Percentiles rank a stretch among this genome's conserved stretches.
phyloP scores from a whole-genome alignment of 1,284 basidiomycete genomes.

The Ustilago xerochloae region DNA sequence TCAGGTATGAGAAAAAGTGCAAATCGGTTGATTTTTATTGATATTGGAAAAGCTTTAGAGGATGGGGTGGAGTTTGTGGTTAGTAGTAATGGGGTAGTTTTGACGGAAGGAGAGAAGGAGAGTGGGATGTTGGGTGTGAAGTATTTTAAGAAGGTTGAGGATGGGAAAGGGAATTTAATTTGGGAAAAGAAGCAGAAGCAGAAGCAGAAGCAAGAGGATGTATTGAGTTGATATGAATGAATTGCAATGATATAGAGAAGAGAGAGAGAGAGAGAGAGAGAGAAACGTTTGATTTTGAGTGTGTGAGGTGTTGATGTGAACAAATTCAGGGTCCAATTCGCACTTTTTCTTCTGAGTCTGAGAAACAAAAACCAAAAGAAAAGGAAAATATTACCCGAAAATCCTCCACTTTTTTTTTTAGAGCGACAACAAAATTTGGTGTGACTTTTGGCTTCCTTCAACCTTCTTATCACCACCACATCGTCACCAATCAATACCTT shows the following conservation, averaged over 20 bases:
- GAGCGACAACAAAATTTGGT: neutral
- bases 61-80: slow-evolving; percentile 79
- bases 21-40: slow-evolving; percentile 79
- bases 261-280: neutral
- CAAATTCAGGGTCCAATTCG: slow-evolving; percentile 27
- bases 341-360: neutral
- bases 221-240: no score
- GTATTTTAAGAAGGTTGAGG: slow-evolving; percentile 50
- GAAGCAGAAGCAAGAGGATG: no score
- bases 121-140: slow-evolving; percentile 29
- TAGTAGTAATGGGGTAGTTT: slow-evolving; percentile 84
- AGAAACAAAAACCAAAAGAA: neutral
- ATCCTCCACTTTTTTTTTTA: slow-evolving; percentile 3
- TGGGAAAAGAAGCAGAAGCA: slow-evolving; percentile 35
- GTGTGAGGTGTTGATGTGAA: neutral
- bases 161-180: slow-evolving; percentile 41
- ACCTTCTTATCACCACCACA: neutral
- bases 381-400: no score
- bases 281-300: neutral
- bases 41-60: slow-evolving; percentile 77
- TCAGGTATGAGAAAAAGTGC: slow-evolving; percentile 83
- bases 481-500: neutral
- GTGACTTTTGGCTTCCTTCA: neutral
- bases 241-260: neutral
- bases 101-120: slow-evolving; percentile 75